Evolutionary conservation across 768 basidiomycete species (phyloP), one percentile per base, ranked within the genome.

Genomic region (Mycena belliarum): DNA sequence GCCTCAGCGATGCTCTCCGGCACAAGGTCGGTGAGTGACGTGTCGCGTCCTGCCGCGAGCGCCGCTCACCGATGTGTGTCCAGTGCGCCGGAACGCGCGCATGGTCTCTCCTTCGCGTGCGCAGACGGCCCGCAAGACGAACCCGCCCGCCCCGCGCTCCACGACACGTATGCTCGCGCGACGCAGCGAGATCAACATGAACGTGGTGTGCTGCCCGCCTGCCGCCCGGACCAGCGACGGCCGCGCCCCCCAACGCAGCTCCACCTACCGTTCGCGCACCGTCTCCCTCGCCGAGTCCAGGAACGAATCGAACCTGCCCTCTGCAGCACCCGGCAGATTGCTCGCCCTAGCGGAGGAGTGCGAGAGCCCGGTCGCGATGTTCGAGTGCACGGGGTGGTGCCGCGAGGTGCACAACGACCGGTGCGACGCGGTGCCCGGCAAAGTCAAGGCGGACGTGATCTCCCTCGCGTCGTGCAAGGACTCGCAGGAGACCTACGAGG

Each of bases 391-490:
- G 28, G 60, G 60, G 2, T 62, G 47, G 47, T 62, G 56, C 49
- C 52, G 42, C 32, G 25, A 54, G 12, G 9, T 16, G 6, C 37
- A 45, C 15, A 38, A 38, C 6, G 37, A 10, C 7, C 37, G 37
- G 18, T 3, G 37, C 37, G 18, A 38, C 18, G 37, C 37, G 37
- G 16, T n/a, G n/a, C n/a, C 2, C 4, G 47, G 43, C 18, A 46
- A 16, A 4, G 52, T 57, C n/a, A 49, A 48, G 32, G 61, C 61
- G 35, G 61, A 62, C 28, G 60, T 57, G 44, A 52, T 66, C 20
- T 66, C 65, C 20, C 53, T 64, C 4, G 63, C 63, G 4, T 62
- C 60, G 14, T 64, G 63, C 50, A 63, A 60, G 41, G 63, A 66
- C 52, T 60, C 57, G 42, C 63, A 66, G 47, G 1, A 15, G 23